A percentile compares a stretch with the other conserved stretches of the same genome.
Conservation (phyloP, 177 flowering plant genomes). For the Telopea speciosissima region DNA sequence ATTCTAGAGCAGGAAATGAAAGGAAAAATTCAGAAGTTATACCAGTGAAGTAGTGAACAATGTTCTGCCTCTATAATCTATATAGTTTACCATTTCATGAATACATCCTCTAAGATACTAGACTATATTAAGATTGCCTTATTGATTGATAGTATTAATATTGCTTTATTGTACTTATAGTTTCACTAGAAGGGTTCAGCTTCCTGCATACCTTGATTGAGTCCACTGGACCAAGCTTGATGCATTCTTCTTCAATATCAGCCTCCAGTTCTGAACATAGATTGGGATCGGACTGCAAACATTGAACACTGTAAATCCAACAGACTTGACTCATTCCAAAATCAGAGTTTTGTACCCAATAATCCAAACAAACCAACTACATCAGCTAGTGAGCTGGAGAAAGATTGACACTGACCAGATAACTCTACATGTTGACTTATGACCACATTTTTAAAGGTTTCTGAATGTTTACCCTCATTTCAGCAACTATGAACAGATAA, state of each 20-base stretch:
- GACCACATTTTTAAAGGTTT: background rate
- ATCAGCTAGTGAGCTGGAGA: background rate
- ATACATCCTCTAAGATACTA: no score
- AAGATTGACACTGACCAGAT: background rate
- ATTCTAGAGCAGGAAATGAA: no score
- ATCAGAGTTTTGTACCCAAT: background rate
- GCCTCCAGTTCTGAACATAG: slow-evolving; percentile 58
- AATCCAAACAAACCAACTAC: background rate
- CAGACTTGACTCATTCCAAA: background rate
- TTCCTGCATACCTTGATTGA: slow-evolving; percentile 55
- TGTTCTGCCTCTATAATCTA: no score
- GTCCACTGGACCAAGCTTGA: slow-evolving; percentile 81
- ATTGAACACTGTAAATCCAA: background rate
- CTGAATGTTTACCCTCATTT: slow-evolving; percentile 62
- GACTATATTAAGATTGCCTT: no score
- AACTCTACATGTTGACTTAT: background rate
- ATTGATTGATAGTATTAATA: no score
- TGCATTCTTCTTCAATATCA: slow-evolving; percentile 80
- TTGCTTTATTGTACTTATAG: no score
- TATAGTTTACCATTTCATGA: no score
- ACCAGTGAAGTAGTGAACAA: no score
- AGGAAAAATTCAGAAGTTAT: no score
- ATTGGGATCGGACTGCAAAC: slow-evolving; percentile 61
- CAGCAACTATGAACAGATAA: slow-evolving; percentile 78
- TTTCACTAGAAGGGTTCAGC: no score